Base-by-base conservation (phyloP, 495 filamentous ascomycete species). In the Astrothelium macrocarpum region DNA sequence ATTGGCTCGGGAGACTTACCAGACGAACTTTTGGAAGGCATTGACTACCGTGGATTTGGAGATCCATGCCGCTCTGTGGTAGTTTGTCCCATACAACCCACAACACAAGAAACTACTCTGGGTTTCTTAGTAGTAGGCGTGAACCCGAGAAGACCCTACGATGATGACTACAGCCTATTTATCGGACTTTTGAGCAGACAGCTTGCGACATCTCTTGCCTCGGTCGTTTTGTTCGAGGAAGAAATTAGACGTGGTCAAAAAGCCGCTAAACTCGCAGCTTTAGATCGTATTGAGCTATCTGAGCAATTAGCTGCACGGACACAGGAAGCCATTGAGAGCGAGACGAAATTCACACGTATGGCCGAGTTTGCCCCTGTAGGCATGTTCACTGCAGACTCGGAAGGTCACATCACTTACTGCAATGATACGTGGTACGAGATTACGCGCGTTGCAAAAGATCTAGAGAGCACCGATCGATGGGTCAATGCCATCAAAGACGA, bases 351-450 rank as follows among this genome's bases (percentile, higher is more conserved):
- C 70, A 87, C 85, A 2, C 76, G 85, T 31, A 88, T 90, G 85
- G 85, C 86, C 9, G 87, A 88, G 71, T 87, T 87, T 65, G 82
- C 85, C 3, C 87, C 86, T 9, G 85, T 87, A 0, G 87, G 87
- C 10, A 81, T 90, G 75, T 88, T 90, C 69, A 89, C 89, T 67
- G 85, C 86, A 49, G 78, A 87, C 68, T 77, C 80, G 1, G 63
- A 73, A 32, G 87, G 87, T 0, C 74, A 78, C 32, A 83, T 89
- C 62, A 85, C 78, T n/a, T 89, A 86, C 70, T 85, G 82, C 65
- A 90, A 90, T 71, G 85, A 88, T 53, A 86, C 83, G 66, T 89
- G 86, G 85, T 85, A 85, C 74, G 82, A 85, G 66, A 86, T 87
- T 36, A 82, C 83, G 0, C 74, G 80, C 46, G 81, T 87, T 59